Evolutionary conservation across 2,329 filamentous ascomycete genomes (phyloP).

Genomic region (Gnomoniopsis sp.): DNA sequence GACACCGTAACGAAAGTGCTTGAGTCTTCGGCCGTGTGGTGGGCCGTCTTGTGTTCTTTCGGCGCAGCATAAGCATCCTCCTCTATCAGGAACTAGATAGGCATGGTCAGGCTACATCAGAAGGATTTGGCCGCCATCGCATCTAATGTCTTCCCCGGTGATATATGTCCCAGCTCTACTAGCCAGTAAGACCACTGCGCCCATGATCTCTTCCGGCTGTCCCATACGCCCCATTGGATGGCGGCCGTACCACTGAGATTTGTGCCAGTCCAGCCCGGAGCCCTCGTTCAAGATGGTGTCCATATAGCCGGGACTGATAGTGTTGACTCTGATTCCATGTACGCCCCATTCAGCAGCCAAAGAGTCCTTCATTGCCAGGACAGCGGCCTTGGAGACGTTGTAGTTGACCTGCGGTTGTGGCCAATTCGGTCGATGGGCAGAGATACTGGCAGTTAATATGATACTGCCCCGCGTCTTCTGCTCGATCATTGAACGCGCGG

Average conservation of each 20-base stretch:
- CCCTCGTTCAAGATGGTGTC: conserved; percentile 72
- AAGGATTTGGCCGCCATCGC: conserved; percentile 50
- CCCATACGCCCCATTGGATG: conserved; percentile 67
- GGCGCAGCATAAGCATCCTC: not conserved
- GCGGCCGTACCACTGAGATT: conserved; percentile 53
- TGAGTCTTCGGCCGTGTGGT: not conserved
- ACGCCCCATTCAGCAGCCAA: conserved; percentile 71
- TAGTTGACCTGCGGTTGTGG: conserved; percentile 71
- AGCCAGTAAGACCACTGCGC: conserved; percentile 57
- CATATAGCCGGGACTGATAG: conserved; percentile 72
- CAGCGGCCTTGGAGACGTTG: conserved; percentile 67
- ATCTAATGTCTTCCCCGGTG: conserved; percentile 63
- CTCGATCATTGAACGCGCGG: conserved; percentile 49
- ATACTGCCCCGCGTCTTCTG: conserved; percentile 55
- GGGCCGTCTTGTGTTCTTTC: not conserved
- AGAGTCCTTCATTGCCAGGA: conserved; percentile 60
- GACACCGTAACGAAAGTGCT: too few species aligned
- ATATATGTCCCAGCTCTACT: conserved; percentile 63
- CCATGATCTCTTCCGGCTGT: conserved; percentile 58
- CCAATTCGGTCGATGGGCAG: conserved; percentile 65
- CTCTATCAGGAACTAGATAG: not conserved
- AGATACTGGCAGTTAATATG: conserved; percentile 65
- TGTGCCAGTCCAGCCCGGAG: conserved; percentile 49
- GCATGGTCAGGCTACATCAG: conserved; percentile 11
- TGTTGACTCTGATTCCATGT: conserved; percentile 69